Evolutionary conservation across 495 filamentous ascomycete genomes (phyloP).

Genomic region (Entonaema liquescens): DNA sequence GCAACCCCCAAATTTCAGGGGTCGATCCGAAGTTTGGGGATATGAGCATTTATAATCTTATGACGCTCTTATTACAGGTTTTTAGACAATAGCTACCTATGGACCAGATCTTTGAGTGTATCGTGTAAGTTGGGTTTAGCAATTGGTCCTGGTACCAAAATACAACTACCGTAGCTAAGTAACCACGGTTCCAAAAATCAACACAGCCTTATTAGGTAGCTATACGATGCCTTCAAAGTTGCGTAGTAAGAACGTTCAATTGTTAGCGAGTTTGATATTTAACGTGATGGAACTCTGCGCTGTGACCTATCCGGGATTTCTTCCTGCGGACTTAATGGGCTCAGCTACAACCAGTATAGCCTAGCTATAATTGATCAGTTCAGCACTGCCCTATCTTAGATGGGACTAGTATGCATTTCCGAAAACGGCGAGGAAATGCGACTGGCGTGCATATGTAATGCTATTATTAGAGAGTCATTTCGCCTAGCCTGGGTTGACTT

Average conservation of each 20-base stretch:
- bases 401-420: not conserved
- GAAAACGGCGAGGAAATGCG: not conserved
- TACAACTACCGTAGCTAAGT: not conserved
- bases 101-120: not conserved
- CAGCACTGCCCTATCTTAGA: not conserved
- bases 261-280: slow-evolving; percentile 9
- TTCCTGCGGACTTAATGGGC: not conserved
- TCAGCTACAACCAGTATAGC: not conserved
- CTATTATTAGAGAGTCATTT: not conserved
- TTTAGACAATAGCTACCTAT: not conserved
- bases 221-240: not conserved
- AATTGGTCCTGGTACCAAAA: not conserved
- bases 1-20: not conserved
- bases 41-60: not conserved
- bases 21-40: not conserved
- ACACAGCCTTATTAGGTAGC: not conserved
- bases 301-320: slow-evolving; percentile 6
- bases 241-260: not conserved
- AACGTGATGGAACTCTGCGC: slow-evolving; percentile 7
- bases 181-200: not conserved
- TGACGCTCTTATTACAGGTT: not conserved
- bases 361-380: not conserved
- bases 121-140: not conserved
- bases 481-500: not conserved
- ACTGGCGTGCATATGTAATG: not conserved